A percentile compares a stretch with the other conserved stretches of the same genome.
phyloP scores from a whole-genome alignment of 1,139 yeast genomes.

The Kazachstania sp. region DNA sequence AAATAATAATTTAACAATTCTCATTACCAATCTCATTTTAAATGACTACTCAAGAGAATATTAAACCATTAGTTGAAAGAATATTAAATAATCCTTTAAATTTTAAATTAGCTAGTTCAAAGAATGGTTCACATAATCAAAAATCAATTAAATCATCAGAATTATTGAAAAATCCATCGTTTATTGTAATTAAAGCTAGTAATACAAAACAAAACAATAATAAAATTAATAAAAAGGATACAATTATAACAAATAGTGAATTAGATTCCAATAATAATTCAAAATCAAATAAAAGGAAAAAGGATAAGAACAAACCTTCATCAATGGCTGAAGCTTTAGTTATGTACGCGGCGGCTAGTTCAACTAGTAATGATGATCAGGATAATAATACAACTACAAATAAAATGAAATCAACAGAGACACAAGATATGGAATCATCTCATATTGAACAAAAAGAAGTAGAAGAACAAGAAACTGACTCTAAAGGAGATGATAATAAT shows the following conservation, averaged over 20 bases:
- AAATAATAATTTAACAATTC: no score
- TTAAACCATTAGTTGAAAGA: slow-evolving; percentile 44
- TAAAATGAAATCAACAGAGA: not conserved
- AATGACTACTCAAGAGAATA: slow-evolving; percentile 23
- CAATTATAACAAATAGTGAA: not conserved
- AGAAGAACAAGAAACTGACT: slow-evolving; percentile 1
- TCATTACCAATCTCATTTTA: not conserved
- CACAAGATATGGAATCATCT: not conserved
- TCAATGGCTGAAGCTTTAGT: slow-evolving; percentile 26
- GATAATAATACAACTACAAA: slow-evolving; percentile 1
- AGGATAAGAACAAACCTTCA: slow-evolving; percentile 10
- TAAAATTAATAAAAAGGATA: not conserved
- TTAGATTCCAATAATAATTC: not conserved
- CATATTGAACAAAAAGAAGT: slow-evolving; percentile 1
- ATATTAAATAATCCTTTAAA: slow-evolving; percentile 51
- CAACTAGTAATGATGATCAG: not conserved
- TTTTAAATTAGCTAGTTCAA: slow-evolving; percentile 43
- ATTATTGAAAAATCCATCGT: slow-evolving; percentile 22
- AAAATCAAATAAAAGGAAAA: not conserved
- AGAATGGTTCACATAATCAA: slow-evolving; percentile 22
- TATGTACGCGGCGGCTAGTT: slow-evolving; percentile 17
- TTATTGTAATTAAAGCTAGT: slow-evolving; percentile 24
- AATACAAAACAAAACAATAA: not conserved
- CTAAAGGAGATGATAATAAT: not conserved
- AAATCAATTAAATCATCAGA: slow-evolving; percentile 16